phyloP scores from a whole-genome alignment of 2,329 filamentous ascomycete genomes.

The Fusarium newnesense region DNA sequence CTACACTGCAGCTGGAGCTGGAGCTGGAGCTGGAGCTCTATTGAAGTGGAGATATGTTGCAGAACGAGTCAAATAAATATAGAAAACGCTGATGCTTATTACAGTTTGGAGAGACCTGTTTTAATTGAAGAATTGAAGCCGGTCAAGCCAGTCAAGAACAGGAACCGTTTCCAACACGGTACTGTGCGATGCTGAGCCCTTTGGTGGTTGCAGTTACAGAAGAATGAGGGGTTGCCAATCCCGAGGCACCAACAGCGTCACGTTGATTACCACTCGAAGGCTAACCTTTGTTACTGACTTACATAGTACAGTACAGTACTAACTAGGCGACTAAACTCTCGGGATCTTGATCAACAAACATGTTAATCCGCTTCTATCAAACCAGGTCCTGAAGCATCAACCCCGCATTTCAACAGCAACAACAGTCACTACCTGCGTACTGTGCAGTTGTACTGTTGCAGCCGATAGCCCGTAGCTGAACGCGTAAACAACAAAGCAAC shows the following conservation, averaged over 20 bases:
- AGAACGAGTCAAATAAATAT: background rate
- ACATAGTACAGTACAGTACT: background rate
- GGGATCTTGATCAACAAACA: slow-evolving; percentile 21
- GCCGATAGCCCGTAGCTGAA: slow-evolving; percentile 19
- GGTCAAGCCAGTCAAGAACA: background rate
- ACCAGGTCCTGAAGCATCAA: slow-evolving; percentile 2
- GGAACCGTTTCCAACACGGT: background rate
- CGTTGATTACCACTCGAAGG: slow-evolving; percentile 31
- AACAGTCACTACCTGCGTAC: background rate
- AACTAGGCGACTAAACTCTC: background rate
- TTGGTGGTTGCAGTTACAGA: background rate
- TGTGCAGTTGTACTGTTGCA: background rate
- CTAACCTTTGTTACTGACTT: background rate
- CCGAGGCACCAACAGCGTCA: slow-evolving; percentile 28
- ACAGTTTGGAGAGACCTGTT: background rate
- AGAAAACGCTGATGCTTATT: background rate
- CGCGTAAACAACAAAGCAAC: slow-evolving; percentile 12
- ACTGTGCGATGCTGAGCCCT: background rate
- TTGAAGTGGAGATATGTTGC: background rate
- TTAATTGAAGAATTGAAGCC: background rate
- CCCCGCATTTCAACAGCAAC: slow-evolving; percentile 27
- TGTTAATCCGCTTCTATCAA: slow-evolving; percentile 20
- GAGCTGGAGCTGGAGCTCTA: background rate
- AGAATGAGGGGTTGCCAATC: slow-evolving; percentile 21
- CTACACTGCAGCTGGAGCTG: background rate